A percentile compares a stretch with the other conserved stretches of the same genome.
Evolutionary conservation across 2,329 filamentous ascomycete genomes (phyloP).

Genomic region (Colletotrichum zoysiae): DNA sequence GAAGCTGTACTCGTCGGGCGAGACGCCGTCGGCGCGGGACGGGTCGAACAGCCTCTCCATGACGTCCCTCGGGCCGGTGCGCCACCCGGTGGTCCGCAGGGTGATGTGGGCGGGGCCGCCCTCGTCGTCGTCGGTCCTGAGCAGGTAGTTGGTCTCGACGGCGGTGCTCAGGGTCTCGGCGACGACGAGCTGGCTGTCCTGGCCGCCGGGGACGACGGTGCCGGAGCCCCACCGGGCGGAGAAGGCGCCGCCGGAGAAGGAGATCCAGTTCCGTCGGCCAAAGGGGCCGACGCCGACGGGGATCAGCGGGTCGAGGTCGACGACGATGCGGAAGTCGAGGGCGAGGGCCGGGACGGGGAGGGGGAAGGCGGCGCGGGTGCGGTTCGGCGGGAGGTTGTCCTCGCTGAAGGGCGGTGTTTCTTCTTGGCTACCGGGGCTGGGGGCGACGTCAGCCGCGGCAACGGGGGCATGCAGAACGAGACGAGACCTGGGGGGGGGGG

Average conservation of each 20-base stretch:
- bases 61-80: slow-evolving; percentile 60
- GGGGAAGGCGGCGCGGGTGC: slow-evolving; percentile 56
- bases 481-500: no score
- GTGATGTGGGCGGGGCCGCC: slow-evolving; percentile 54
- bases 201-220: slow-evolving; percentile 57
- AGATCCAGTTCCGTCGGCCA: slow-evolving; percentile 63
- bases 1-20: slow-evolving; percentile 61
- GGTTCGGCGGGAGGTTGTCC: slow-evolving; percentile 47
- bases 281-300: slow-evolving; percentile 55
- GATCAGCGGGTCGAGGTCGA: slow-evolving; percentile 58
- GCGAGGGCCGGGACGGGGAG: slow-evolving; percentile 61
- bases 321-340: slow-evolving; percentile 65
- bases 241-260: slow-evolving; percentile 61
- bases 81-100: slow-evolving; percentile 58
- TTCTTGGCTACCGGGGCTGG: not conserved
- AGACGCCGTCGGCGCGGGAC: slow-evolving; percentile 54
- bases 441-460: not conserved
- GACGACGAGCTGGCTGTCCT: slow-evolving; percentile 51
- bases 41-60: slow-evolving; percentile 56
- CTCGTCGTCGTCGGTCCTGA: slow-evolving; percentile 61
- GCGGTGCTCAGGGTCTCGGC: slow-evolving; percentile 46
- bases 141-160: slow-evolving; percentile 63
- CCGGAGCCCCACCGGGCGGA: slow-evolving; percentile 63
- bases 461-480: not conserved
- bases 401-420: slow-evolving; percentile 21